Base-by-base conservation (phyloP, 176 grass and related monocot species). In the Areca catechu region DNA sequence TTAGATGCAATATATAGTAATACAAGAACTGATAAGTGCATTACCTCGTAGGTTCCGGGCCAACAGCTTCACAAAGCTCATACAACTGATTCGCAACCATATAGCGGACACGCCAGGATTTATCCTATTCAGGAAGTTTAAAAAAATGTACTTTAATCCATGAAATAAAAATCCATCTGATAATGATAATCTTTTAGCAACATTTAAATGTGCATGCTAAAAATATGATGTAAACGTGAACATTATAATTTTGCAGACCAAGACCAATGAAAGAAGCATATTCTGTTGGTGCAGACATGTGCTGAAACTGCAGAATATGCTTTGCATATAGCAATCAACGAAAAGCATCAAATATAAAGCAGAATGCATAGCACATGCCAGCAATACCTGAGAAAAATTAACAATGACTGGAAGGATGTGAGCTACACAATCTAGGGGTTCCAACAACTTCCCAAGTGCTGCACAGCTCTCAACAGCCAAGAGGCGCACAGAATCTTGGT, bases 61-160 rank as follows among this genome's bases (percentile, higher is more conserved):
- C 83, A 61, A 91, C 86, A 61, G 83, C 83, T 67, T 97, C 92
- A 62, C 92, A 97, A 56, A 97, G 86, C 48, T 91, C 92, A 70
- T 91, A 88, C 24, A 97, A 61, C 66, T 92, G 87, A 69, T 98
- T 98, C 37, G 93, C 93, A 48, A 98, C 93, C 93, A 98, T 98
- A 56, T 98, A 92, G 15, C 87, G 80, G 16, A 92, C 93, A 75
- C 84, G 87, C 93, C 93, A 98, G 5, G 93, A 98, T 85, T 98
- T 98, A 63, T 98, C 93, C 93, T 92, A 73, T 71, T 25, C 43
- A 61, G 27, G 1, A 43, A 43, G 49, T 28, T 50, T 49, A 48
- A 50, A 47, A 20, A 43, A 43, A 43, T 43, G 34, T 10, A 43
- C 9, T 43, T 43, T 12, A 43, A 43, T 12, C 9, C 34, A 43